Base-by-base conservation (phyloP, 345 rosid genomes). In the Chamaenerion angustifolium region DNA sequence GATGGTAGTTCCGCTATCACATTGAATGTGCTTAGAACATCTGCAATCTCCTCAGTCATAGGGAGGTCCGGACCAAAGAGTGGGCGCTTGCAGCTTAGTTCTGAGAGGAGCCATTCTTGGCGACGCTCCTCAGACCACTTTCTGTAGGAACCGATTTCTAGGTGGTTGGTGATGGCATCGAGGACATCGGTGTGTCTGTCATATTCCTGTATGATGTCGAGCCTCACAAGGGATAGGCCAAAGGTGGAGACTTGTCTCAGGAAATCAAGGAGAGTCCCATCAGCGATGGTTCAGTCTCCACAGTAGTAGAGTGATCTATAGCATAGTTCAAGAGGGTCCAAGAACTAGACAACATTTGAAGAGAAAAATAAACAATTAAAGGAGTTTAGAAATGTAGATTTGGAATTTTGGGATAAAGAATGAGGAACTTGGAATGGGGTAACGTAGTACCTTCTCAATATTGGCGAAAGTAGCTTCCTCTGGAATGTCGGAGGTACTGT, bases 251-350 rank as follows among this genome's bases (percentile, higher is more conserved):
- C 95, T 79, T 93, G 99, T 63, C 99, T 74, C 65, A 88, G 57
- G 81, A 93, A 88, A 73, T 93, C 99, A 25, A 93, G 99, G 62
- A 93, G 99, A 78, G 78, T 87, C 48, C 99, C 99, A 64, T 93
- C 99, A 53, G 99, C 96, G 64, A 93, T 88, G 43, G 96, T 54
- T 8, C 76, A 82, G 70, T 93, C 99, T 59, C 99, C 99, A 43
- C 94, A 82, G 41, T 77, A 54, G 58, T 94, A 93, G 27, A 88
- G 88, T 8, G 99, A 93, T 54, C 89, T 73, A 70, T 88, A 93
- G 60, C 95, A 85, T 55, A 88, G 88, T 67, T 88, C 99, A 51
- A 93, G 95, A 44, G 99, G 99, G 56, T 88, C 95, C 86, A 93
- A 67, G 76, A 93, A 81, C 99, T 87, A 68, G 58, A 52, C 13